phyloP scores from a whole-genome alignment of 78 protist species.

The Thecamonas trahens region DNA sequence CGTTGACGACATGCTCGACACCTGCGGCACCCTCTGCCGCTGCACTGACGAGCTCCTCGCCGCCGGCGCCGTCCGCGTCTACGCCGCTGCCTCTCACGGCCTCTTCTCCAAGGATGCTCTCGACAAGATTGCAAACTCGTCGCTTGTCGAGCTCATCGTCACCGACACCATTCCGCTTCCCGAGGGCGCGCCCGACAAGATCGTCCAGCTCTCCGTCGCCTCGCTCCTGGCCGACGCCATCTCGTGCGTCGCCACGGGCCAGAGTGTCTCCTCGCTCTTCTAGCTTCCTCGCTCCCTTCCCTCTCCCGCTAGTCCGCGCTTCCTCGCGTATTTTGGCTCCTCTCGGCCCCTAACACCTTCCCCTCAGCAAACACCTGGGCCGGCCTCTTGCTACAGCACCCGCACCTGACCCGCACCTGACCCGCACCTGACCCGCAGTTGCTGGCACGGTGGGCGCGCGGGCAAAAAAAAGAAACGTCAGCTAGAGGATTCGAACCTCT shows the following conservation, averaged over 20 bases:
- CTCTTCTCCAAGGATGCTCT: conserved; percentile 18
- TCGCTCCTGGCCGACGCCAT: conserved; percentile 25
- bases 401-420: no score
- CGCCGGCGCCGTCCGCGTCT: conserved; percentile 25
- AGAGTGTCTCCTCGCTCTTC: conserved; percentile 20
- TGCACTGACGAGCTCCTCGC: conserved; percentile 10
- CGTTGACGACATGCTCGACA: conserved; percentile 62
- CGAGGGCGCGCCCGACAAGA: background rate
- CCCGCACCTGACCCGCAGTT: no score
- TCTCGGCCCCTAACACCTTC: no score
- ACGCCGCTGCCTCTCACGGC: conserved; percentile 31
- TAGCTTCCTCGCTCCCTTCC: no score
- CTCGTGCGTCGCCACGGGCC: conserved; percentile 3
- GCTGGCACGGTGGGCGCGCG: no score
- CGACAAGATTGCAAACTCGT: background rate
- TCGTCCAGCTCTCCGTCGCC: conserved; percentile 22
- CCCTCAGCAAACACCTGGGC: no score
- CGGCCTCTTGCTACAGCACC: no score
- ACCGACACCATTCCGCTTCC: conserved; percentile 21
- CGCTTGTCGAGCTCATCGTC: conserved; percentile 10
- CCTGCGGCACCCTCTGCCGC: conserved; percentile 35
- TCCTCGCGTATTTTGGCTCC: no score
- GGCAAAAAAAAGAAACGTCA: no score
- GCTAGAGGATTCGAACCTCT: no score
- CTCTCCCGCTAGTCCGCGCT: no score